These are phyloP conservation scores for Monosporozyma aquatica DNA, from an alignment of 805 yeast species.

Conservation along the genomic window DNA sequence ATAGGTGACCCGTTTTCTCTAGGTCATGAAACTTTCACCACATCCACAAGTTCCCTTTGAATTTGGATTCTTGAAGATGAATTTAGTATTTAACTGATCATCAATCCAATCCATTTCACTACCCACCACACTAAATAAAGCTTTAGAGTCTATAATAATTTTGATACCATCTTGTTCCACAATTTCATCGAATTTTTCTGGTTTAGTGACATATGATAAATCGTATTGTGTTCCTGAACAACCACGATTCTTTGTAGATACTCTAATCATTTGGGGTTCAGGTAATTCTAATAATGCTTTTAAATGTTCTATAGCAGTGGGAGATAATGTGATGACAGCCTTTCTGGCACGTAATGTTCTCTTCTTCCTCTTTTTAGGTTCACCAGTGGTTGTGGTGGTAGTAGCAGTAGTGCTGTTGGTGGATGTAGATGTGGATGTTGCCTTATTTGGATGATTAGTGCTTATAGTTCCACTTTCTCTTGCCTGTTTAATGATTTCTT, in stretches of 20 bases:
- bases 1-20: slow-evolving; percentile 9
- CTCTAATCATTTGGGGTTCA: slow-evolving; percentile 77
- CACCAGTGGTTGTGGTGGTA: slow-evolving; percentile 3
- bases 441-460: background rate
- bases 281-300: slow-evolving; percentile 64
- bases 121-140: slow-evolving; percentile 89
- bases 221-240: slow-evolving; percentile 93
- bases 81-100: slow-evolving; percentile 79
- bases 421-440: slow-evolving; percentile 1
- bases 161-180: slow-evolving; percentile 90
- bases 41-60: slow-evolving; percentile 98
- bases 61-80: slow-evolving; percentile 91
- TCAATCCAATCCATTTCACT: slow-evolving; percentile 98
- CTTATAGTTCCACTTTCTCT: background rate
- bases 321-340: slow-evolving; percentile 75
- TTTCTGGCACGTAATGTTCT: slow-evolving; percentile 77
- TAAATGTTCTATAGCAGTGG: slow-evolving; percentile 68
- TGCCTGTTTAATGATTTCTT: slow-evolving; percentile 7
- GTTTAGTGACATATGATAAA: slow-evolving; percentile 77
- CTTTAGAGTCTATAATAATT: slow-evolving; percentile 90
- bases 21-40: slow-evolving; percentile 97
- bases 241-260: slow-evolving; percentile 93
- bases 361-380: slow-evolving; percentile 35
- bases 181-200: slow-evolving; percentile 93
- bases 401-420: background rate